Percentiles rank a stretch among this genome's conserved stretches.
Evolutionary conservation across 1,139 yeast species (phyloP).

Genomic region (Yamadazyma dendronema): DNA sequence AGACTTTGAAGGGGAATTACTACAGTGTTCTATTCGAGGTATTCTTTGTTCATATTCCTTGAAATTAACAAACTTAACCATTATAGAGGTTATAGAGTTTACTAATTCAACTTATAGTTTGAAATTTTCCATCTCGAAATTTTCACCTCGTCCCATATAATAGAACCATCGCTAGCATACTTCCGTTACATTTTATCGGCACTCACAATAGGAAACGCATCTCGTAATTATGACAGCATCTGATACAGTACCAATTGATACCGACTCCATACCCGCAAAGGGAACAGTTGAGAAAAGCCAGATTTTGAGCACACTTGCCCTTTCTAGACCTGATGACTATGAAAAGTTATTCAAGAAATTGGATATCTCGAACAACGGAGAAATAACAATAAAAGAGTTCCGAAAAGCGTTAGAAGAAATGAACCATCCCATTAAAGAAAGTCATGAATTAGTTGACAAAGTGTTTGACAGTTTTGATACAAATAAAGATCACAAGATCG

Average conservation of each 20-base stretch:
- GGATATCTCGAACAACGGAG: slow-evolving; percentile 54
- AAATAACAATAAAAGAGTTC: slow-evolving; percentile 55
- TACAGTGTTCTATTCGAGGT: too few relatives aligned
- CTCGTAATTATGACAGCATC: neutral
- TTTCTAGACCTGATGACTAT: slow-evolving; percentile 21
- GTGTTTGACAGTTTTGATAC: slow-evolving; percentile 58
- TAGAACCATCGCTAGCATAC: too few relatives aligned
- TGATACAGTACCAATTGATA: neutral
- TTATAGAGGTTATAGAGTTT: neutral
- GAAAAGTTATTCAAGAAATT: slow-evolving; percentile 42
- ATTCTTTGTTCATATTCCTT: neutral
- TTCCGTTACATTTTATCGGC: neutral
- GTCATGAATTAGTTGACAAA: slow-evolving; percentile 56
- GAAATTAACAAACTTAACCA: neutral
- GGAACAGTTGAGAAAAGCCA: slow-evolving; percentile 9
- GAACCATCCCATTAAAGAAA: slow-evolving; percentile 66
- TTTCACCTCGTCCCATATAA: too few relatives aligned
- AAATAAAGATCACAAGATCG: slow-evolving; percentile 55
- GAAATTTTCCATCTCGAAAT: neutral
- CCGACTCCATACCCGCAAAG: neutral
- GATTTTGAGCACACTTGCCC: slow-evolving; percentile 8
- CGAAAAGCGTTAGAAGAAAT: slow-evolving; percentile 50
- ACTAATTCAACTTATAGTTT: too few relatives aligned
- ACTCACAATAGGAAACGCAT: neutral
- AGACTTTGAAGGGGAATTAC: neutral